A percentile compares a stretch with the other conserved stretches of the same genome.
These are phyloP conservation scores for Euphorbia corollata DNA, from an alignment of 441 rosid species.

Conservation along the genomic window DNA sequence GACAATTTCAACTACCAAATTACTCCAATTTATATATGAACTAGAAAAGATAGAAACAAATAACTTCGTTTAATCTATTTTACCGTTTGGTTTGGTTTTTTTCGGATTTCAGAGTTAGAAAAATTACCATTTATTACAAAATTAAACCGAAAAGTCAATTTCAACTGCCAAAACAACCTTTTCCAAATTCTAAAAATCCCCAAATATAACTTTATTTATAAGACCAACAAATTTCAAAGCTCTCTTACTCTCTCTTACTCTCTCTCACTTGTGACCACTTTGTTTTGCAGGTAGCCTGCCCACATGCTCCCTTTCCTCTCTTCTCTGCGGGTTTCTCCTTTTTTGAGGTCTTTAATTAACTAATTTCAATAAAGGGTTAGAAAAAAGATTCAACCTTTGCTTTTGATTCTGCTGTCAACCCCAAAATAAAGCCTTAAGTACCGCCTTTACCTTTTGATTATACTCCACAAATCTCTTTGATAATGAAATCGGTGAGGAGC, in stretches of 20 bases:
- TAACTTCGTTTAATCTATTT: too few relatives aligned
- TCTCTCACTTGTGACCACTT: constrained; percentile 13
- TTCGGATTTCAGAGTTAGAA: neutral
- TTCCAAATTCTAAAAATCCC: neutral
- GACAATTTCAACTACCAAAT: too few relatives aligned
- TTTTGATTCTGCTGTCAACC: constrained; percentile 8
- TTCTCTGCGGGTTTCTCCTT: constrained; percentile 1
- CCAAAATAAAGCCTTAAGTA: constrained; percentile 23
- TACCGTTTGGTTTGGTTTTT: too few relatives aligned
- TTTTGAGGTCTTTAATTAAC: constrained; percentile 10
- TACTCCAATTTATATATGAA: too few relatives aligned
- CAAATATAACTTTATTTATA: neutral
- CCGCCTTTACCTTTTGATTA: constrained; percentile 20
- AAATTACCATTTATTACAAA: neutral
- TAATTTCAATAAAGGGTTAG: neutral
- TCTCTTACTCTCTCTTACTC: constrained; percentile 6
- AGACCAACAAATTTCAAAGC: constrained; percentile 31
- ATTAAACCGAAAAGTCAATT: constrained; percentile 27
- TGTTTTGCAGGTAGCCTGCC: constrained; percentile 16
- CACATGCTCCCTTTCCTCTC: constrained; percentile 21
- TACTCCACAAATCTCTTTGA: constrained; percentile 9
- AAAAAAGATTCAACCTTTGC: constrained; percentile 12
- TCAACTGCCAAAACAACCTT: constrained; percentile 21
- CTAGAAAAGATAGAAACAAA: too few relatives aligned
- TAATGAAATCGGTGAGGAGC: constrained; percentile 16